Percentiles rank a stretch among this genome's conserved stretches.
Conservation (phyloP, 257 asterid genomes). For the Jacaranda copaia region DNA sequence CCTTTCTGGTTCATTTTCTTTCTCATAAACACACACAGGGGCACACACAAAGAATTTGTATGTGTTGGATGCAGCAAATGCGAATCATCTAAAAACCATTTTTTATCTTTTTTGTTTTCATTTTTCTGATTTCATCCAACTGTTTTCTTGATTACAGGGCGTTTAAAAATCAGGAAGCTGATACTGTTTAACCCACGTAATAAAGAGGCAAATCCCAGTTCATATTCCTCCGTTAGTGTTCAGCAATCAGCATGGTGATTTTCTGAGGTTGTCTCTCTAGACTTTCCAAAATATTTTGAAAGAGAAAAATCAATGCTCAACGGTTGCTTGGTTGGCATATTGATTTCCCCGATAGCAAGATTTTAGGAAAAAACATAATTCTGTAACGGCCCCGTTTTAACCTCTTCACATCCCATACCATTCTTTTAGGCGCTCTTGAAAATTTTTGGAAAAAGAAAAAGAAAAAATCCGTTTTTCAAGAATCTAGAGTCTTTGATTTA, state of each 20-base stretch:
- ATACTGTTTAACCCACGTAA: not conserved
- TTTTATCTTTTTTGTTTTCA: not conserved
- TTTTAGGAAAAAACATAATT: slow-evolving; percentile 40
- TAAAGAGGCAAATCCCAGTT: not conserved
- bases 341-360: slow-evolving; percentile 41
- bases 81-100: not conserved
- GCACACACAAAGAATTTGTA: not conserved
- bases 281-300: not conserved
- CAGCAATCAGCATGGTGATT: not conserved
- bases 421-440: slow-evolving; percentile 43
- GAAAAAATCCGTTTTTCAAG: slow-evolving; percentile 8
- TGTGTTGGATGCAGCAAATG: not conserved
- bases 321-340: slow-evolving; percentile 18
- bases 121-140: not conserved
- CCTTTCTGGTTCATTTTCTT: not conserved
- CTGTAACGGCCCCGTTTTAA: slow-evolving; percentile 55
- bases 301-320: slow-evolving; percentile 20
- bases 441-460: slow-evolving; percentile 27
- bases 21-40: not conserved
- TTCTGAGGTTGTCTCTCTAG: not conserved
- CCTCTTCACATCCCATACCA: slow-evolving; percentile 36
- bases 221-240: not conserved
- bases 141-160: not conserved
- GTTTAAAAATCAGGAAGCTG: not conserved
- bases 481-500: slow-evolving; percentile 2